Evolutionary conservation across 441 rosid species (phyloP).

Genomic region (Aleurites moluccanus): DNA sequence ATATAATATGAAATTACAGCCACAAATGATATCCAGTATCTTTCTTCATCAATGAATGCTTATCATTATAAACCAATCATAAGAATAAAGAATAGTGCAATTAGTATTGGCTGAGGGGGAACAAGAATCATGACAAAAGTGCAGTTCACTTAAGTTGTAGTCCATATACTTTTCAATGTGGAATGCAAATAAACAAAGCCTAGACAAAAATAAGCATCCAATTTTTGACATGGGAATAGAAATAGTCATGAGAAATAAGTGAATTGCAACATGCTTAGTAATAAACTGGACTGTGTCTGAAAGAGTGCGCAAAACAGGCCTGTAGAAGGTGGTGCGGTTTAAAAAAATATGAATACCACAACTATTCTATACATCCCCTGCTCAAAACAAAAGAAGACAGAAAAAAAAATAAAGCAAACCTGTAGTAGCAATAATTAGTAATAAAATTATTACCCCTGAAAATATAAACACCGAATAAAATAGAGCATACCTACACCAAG

Average conservation of each 20-base stretch:
- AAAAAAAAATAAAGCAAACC: neutral
- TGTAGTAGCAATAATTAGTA: neutral
- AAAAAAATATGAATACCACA: neutral
- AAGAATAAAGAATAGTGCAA: neutral
- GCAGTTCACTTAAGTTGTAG: neutral
- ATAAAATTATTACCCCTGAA: neutral
- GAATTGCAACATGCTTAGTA: slow-evolving; percentile 5
- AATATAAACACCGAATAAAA: slow-evolving; percentile 1
- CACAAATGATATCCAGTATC: neutral
- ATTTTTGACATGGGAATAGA: neutral
- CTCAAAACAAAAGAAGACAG: too few species aligned
- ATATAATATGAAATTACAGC: neutral
- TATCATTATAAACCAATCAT: neutral
- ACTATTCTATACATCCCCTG: too few species aligned
- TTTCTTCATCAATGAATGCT: neutral
- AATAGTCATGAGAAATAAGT: neutral
- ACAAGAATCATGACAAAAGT: neutral
- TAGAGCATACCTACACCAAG: slow-evolving; percentile 77
- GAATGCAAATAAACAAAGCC: neutral
- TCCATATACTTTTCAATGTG: neutral
- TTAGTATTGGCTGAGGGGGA: too few species aligned
- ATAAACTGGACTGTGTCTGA: neutral
- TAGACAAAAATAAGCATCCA: neutral
- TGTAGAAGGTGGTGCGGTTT: neutral
- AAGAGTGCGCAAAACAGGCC: neutral